Evolutionary conservation across 2,329 filamentous ascomycete species (phyloP).

Genomic region (Amphichorda felina): DNA sequence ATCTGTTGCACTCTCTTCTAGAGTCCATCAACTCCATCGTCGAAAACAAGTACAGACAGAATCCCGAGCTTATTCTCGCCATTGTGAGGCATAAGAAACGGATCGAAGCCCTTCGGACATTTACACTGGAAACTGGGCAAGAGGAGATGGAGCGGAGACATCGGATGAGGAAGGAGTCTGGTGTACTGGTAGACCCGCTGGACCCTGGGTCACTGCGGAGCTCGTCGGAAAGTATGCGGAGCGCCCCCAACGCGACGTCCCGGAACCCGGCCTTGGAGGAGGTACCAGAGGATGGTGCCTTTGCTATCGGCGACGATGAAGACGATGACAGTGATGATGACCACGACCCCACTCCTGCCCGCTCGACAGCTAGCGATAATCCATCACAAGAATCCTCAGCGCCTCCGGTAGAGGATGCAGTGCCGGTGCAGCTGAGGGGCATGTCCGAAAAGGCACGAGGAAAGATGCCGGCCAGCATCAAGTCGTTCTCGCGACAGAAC

Average conservation of each 20-base stretch:
- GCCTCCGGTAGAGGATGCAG: slow-evolving; percentile 59
- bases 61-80: slow-evolving; percentile 69
- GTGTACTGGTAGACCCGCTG: slow-evolving; percentile 33
- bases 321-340: slow-evolving; percentile 45
- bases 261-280: slow-evolving; percentile 16
- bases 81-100: slow-evolving; percentile 69
- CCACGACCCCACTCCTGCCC: slow-evolving; percentile 42
- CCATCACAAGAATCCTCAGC: slow-evolving; percentile 57
- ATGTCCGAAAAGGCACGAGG: slow-evolving; percentile 97
- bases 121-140: slow-evolving; percentile 85
- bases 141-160: slow-evolving; percentile 79
- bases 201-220: slow-evolving; percentile 40
- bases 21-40: slow-evolving; percentile 84
- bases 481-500: slow-evolving; percentile 81
- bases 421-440: slow-evolving; percentile 71
- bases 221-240: slow-evolving; percentile 57
- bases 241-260: slow-evolving; percentile 30
- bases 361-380: slow-evolving; percentile 52
- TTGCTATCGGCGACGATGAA: slow-evolving; percentile 82
- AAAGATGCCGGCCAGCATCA: slow-evolving; percentile 79
- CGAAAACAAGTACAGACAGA: slow-evolving; percentile 76
- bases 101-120: slow-evolving; percentile 74
- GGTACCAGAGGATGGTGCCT: slow-evolving; percentile 56
- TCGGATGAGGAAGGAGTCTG: slow-evolving; percentile 54
- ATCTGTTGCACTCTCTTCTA: slow-evolving; percentile 66